These are phyloP conservation scores for Fraxinus nigra DNA, from an alignment of 305 asterid species.

Conservation along the genomic window DNA sequence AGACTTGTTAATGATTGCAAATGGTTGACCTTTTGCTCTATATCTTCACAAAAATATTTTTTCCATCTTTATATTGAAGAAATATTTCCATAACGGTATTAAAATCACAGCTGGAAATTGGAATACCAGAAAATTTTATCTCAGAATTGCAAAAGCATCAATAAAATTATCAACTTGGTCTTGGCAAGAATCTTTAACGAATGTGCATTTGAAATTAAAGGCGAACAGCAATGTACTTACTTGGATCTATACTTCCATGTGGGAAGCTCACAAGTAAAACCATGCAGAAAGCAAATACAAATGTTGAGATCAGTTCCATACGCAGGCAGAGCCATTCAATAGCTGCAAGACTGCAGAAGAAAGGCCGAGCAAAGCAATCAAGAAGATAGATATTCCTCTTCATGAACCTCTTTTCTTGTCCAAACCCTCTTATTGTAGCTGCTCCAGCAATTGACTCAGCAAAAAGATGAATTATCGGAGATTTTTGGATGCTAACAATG, in stretches of 20 bases:
- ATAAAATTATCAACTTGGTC: background rate
- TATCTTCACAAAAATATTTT: background rate
- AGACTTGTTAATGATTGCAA: constrained; percentile 8
- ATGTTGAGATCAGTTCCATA: constrained; percentile 95
- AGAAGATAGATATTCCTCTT: constrained; percentile 95
- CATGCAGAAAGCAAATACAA: constrained; percentile 97
- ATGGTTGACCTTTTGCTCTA: constrained; percentile 2
- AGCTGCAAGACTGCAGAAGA: constrained; percentile 95
- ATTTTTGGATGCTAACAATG: constrained; percentile 97
- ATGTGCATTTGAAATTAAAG: constrained; percentile 1
- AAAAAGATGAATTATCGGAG: constrained; percentile 92
- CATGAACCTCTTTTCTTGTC: constrained; percentile 98
- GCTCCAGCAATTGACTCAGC: constrained; percentile 98
- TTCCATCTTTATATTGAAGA: constrained; percentile 5
- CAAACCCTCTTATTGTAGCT: constrained; percentile 94
- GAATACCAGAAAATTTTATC: background rate
- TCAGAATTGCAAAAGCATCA: background rate
- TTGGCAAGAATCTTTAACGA: background rate
- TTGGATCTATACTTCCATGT: constrained; percentile 88
- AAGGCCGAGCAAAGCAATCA: constrained; percentile 97
- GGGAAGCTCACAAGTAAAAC: constrained; percentile 96
- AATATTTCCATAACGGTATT: background rate
- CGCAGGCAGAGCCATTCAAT: constrained; percentile 99
- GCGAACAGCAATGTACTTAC: constrained; percentile 43
- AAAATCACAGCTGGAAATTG: background rate